phyloP scores from a whole-genome alignment of 768 basidiomycete species.

The Tulasnella sp. region DNA sequence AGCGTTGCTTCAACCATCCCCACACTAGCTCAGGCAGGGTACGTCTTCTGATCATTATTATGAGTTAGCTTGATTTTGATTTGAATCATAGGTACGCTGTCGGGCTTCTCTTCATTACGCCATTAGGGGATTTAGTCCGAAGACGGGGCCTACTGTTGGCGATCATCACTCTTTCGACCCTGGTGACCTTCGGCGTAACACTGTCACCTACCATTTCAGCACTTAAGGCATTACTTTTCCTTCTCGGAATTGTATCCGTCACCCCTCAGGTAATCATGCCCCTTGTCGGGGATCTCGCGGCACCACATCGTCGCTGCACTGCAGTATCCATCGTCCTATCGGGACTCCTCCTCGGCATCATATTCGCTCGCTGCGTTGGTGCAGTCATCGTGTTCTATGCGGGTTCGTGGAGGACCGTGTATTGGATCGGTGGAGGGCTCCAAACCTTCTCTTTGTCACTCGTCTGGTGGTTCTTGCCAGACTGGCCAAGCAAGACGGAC shows the following conservation, averaged over 20 bases:
- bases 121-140: constrained; percentile 75
- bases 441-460: constrained; percentile 27
- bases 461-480: constrained; percentile 36
- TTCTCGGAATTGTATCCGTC: constrained; percentile 62
- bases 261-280: constrained; percentile 59
- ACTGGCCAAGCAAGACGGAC: constrained; percentile 34
- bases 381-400: constrained; percentile 66
- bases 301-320: constrained; percentile 59
- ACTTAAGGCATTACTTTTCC: constrained; percentile 61
- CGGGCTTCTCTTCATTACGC: constrained; percentile 67
- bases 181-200: constrained; percentile 63
- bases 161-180: constrained; percentile 45
- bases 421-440: constrained; percentile 37
- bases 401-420: constrained; percentile 46
- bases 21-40: constrained; percentile 29
- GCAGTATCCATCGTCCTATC: constrained; percentile 55
- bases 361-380: constrained; percentile 67
- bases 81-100: constrained; percentile 46
- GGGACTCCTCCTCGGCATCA: constrained; percentile 56
- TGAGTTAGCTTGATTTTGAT: constrained; percentile 10
- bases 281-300: constrained; percentile 73
- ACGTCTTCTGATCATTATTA: background rate
- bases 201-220: constrained; percentile 49
- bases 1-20: constrained; percentile 29
- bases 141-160: constrained; percentile 60